Conservation (phyloP, 805 yeast species). For the Millerozyma acaciae region DNA sequence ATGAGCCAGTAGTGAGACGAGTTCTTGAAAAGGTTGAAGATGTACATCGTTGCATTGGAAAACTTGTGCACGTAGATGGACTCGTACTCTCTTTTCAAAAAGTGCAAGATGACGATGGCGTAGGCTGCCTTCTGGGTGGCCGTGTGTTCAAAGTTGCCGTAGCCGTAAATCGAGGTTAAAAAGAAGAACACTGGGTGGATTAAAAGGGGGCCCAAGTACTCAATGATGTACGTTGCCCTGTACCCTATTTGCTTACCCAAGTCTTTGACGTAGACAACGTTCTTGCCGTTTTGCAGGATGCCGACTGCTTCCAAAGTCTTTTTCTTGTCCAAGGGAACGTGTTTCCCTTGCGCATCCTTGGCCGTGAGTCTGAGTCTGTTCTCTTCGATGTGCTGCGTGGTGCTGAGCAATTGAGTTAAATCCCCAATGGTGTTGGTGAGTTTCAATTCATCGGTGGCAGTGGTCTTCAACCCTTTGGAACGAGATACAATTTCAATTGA, state of each 20-base stretch:
- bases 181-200: conserved; percentile 70
- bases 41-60: conserved; percentile 90
- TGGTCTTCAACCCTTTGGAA: conserved; percentile 52
- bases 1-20: conserved; percentile 91
- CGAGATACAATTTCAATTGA: conserved; percentile 54
- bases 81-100: conserved; percentile 83
- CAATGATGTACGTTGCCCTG: conserved; percentile 85
- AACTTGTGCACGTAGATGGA: conserved; percentile 81
- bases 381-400: conserved; percentile 34
- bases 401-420: conserved; percentile 41
- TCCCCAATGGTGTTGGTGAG: conserved; percentile 35
- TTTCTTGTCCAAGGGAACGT: conserved; percentile 42
- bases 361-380: conserved; percentile 27
- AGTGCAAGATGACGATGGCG: conserved; percentile 65
- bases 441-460: conserved; percentile 37
- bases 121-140: conserved; percentile 53
- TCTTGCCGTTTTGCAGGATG: conserved; percentile 25
- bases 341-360: conserved; percentile 24
- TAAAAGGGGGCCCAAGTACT: conserved; percentile 85
- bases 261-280: conserved; percentile 64
- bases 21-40: conserved; percentile 81
- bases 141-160: conserved; percentile 36
- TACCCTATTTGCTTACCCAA: conserved; percentile 91
- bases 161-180: conserved; percentile 24
- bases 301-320: conserved; percentile 47